phyloP scores from a whole-genome alignment of 257 asterid species.

The Solanum tarijense region DNA sequence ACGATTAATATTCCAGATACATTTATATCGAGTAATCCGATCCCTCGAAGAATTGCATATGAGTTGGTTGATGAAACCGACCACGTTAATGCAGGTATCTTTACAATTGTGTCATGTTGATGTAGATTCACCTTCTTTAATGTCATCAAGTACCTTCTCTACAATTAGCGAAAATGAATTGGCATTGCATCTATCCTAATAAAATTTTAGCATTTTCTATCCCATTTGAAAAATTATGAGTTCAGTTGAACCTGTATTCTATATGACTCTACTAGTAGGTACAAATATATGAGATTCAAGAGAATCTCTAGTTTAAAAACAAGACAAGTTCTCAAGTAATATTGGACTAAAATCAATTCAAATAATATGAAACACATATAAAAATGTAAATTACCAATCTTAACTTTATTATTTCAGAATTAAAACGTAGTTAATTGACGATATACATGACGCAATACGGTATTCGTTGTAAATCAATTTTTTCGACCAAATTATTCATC shows the following conservation, averaged over 20 bases:
- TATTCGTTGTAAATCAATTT: not conserved
- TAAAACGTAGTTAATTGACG: not conserved
- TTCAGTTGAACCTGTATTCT: not conserved
- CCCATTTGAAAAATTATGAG: not conserved
- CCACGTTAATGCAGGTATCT: not conserved
- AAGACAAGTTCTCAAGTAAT: not conserved
- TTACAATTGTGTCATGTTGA: not conserved
- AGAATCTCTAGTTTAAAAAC: not conserved
- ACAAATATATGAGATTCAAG: not conserved
- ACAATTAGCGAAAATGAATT: not conserved
- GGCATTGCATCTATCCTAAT: not conserved
- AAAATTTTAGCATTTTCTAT: not conserved
- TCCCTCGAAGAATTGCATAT: not conserved
- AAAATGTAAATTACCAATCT: not conserved
- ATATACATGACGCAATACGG: not conserved
- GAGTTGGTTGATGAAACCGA: not conserved
- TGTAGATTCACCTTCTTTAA: not conserved
- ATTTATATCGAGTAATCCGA: not conserved
- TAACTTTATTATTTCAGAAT: not conserved
- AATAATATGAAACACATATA: not conserved
- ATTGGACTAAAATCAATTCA: not conserved
- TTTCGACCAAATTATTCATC: rapidly evolving
- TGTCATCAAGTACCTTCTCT: not conserved
- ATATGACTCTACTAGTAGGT: not conserved
- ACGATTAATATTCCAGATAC: not conserved